These are phyloP conservation scores for Fusarium subglutinans DNA, from an alignment of 2,329 filamentous ascomycete species.

Conservation along the genomic window DNA sequence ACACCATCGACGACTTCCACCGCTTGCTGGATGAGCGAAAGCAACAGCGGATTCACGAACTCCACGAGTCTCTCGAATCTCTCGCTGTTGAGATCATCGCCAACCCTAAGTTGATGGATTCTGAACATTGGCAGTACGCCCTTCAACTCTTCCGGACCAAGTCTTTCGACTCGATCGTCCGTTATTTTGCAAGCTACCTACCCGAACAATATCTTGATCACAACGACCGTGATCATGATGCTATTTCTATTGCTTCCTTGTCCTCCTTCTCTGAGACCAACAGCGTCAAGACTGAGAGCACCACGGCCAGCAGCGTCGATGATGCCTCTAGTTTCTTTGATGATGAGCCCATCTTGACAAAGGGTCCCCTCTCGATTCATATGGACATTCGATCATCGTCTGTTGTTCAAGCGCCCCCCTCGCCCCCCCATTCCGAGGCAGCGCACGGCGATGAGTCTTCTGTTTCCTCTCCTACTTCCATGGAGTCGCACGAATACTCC, in stretches of 20 bases:
- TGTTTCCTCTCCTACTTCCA: conserved; percentile 49
- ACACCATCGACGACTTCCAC: conserved; percentile 63
- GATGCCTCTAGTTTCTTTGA: conserved; percentile 55
- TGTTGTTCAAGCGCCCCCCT: conserved; percentile 42
- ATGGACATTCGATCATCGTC: conserved; percentile 34
- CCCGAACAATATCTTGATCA: conserved; percentile 59
- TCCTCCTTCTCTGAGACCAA: conserved; percentile 53
- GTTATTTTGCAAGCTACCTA: conserved; percentile 68
- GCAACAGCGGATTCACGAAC: conserved; percentile 62
- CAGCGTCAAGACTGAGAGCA: conserved; percentile 50
- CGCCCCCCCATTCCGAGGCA: conserved; percentile 61
- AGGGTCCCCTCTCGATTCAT: conserved; percentile 53
- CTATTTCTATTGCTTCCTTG: conserved; percentile 45
- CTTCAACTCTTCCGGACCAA: conserved; percentile 67
- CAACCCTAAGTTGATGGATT: conserved; percentile 67
- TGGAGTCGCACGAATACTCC: conserved; percentile 46
- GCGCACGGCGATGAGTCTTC: conserved; percentile 55
- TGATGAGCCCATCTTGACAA: conserved; percentile 54
- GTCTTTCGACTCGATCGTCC: conserved; percentile 68
- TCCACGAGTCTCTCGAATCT: conserved; percentile 65
- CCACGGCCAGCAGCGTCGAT: conserved; percentile 52
- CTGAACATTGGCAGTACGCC: conserved; percentile 67
- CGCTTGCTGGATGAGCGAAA: conserved; percentile 63
- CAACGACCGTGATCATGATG: conserved; percentile 48
- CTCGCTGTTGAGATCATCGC: conserved; percentile 69